Base-by-base conservation (phyloP, 768 basidiomycete genomes). In the Amanita muscaria region DNA sequence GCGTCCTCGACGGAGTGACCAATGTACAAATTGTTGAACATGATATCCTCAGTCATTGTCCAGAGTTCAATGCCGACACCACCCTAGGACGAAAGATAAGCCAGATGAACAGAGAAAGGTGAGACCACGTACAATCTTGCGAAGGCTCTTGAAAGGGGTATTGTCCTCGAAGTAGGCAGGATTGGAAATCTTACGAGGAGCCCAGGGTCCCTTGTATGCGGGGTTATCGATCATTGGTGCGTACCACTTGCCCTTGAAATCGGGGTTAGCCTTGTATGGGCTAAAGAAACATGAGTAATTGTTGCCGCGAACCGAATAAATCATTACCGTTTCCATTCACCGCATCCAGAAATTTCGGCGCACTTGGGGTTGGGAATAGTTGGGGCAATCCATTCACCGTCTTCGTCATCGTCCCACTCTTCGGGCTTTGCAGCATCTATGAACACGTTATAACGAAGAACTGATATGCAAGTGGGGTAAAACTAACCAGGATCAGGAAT, bases 321-420 rank as follows among this genome's bases (percentile, higher is more conserved):
- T 27, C 7, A 70, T 27, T 61, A 87, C 80, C 77, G 78, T 60
- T 81, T 82, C 94, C 94, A 99, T 64, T 83, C 81, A 58, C 96
- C 96, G 58, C 96, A 99, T 22, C 96, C 96, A 56, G 91, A 78
- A 49, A 80, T 93, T 45, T 81, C 85, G 51, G 79, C 70, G 60
- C 96, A 98, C 60, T 80, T 85, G 51, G 94, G 88, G 76, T 99
- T 99, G 48, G 75, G 65, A 46, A 98, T 72, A 46, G 79, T 80
- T 23, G 96, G 93, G 5, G 93, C 76, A 52, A 98, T 78, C 92
- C 92, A 99, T 60, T 98, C 94, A 62, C 96, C 96, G 54, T 99
- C 94, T 62, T 98, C 96, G 60, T 97, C 96, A 55, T 97, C 94
- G 57, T 96, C 92, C 96, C 96, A 99, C 64, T 99, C 96, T 61